A percentile compares a stretch with the other conserved stretches of the same genome.
These are phyloP conservation scores for Blakeslea trispora DNA, from an alignment of 371 early-diverging fungal genomes.

Conservation along the genomic window DNA sequence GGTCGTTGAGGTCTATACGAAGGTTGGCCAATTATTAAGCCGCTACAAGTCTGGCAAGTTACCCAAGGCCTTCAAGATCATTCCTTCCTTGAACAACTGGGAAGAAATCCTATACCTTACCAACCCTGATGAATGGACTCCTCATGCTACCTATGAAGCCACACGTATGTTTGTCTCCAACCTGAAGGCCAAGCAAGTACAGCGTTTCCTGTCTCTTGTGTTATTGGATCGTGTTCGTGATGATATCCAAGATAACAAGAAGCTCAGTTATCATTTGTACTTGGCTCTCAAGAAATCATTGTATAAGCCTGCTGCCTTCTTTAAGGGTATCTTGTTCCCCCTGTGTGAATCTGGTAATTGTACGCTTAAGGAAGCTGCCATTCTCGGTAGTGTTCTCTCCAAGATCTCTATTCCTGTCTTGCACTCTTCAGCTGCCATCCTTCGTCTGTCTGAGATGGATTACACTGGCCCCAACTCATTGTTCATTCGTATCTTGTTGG, in stretches of 20 bases:
- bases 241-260: slow-evolving; percentile 94
- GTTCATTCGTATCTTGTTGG: slow-evolving; percentile 93
- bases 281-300: slow-evolving; percentile 95
- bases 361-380: slow-evolving; percentile 97
- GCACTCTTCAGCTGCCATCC: slow-evolving; percentile 93
- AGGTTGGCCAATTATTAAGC: slow-evolving; percentile 90
- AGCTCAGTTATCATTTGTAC: slow-evolving; percentile 94
- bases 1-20: slow-evolving; percentile 93
- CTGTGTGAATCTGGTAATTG: slow-evolving; percentile 94
- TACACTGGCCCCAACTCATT: slow-evolving; percentile 94
- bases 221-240: slow-evolving; percentile 90
- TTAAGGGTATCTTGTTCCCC: slow-evolving; percentile 96
- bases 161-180: slow-evolving; percentile 95
- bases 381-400: slow-evolving; percentile 88
- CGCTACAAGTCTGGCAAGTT: slow-evolving; percentile 95
- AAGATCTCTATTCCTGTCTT: slow-evolving; percentile 94
- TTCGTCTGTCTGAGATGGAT: slow-evolving; percentile 95
- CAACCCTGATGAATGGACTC: slow-evolving; percentile 92
- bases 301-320: slow-evolving; percentile 97
- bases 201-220: slow-evolving; percentile 84
- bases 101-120: slow-evolving; percentile 94
- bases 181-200: slow-evolving; percentile 90
- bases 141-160: slow-evolving; percentile 95
- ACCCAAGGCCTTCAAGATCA: slow-evolving; percentile 98
- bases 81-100: slow-evolving; percentile 95